Percentiles rank a stretch among this genome's conserved stretches.
These are phyloP conservation scores for Myxozyma neglecta DNA, from an alignment of 805 yeast genomes.

Conservation along the genomic window DNA sequence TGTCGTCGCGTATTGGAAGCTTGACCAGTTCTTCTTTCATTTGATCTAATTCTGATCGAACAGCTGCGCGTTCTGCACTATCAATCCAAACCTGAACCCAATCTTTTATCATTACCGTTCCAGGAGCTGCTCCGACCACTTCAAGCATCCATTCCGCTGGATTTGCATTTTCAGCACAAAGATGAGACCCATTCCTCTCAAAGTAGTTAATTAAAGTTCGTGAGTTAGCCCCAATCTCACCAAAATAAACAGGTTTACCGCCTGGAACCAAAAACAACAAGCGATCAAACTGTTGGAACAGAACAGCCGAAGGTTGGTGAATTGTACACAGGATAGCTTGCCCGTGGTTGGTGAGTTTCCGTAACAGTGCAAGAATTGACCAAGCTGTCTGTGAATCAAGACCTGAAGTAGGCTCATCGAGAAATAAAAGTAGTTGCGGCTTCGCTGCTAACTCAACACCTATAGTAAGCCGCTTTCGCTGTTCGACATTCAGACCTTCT, in stretches of 20 bases:
- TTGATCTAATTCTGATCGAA: conserved; percentile 57
- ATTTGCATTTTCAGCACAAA: conserved; percentile 70
- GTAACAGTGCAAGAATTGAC: conserved; percentile 66
- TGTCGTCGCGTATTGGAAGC: conserved; percentile 10
- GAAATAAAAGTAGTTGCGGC: conserved; percentile 57
- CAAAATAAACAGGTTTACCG: conserved; percentile 79
- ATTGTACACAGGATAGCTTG: conserved; percentile 75
- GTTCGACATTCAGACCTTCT: conserved; percentile 68
- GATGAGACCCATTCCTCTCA: conserved; percentile 65
- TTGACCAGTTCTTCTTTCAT: conserved; percentile 59
- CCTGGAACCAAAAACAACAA: conserved; percentile 68
- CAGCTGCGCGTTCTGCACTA: conserved; percentile 60
- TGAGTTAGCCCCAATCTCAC: conserved; percentile 72
- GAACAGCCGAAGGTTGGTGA: conserved; percentile 76
- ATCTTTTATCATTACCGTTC: conserved; percentile 38
- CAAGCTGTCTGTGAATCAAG: conserved; percentile 65
- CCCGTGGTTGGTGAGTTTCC: conserved; percentile 67
- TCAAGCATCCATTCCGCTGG: conserved; percentile 94
- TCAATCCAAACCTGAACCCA: conserved; percentile 67
- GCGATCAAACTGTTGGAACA: conserved; percentile 67
- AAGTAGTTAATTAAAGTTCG: conserved; percentile 59
- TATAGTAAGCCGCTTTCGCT: conserved; percentile 64
- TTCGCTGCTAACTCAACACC: conserved; percentile 74
- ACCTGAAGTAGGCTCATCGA: conserved; percentile 77
- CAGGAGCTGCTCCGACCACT: conserved; percentile 46